These are phyloP conservation scores for Emydomyces testavorans DNA, from an alignment of 2,329 filamentous ascomycete genomes.

Conservation along the genomic window DNA sequence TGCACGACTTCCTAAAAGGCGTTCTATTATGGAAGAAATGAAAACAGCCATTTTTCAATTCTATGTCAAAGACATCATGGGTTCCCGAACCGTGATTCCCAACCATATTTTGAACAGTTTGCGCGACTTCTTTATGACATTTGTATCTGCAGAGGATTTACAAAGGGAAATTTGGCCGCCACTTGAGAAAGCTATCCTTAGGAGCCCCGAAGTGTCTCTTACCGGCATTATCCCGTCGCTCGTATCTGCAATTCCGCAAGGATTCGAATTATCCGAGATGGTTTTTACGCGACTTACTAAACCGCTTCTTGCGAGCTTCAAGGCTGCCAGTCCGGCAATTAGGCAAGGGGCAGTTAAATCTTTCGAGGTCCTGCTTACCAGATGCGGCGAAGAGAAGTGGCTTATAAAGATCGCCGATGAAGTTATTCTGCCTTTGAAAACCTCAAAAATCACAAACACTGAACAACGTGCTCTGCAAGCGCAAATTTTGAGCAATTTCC, in stretches of 20 bases:
- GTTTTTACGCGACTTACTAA: constrained; percentile 66
- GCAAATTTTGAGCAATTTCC: constrained; percentile 61
- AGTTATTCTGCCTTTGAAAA: constrained; percentile 65
- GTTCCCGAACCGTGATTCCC: constrained; percentile 61
- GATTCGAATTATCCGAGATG: constrained; percentile 65
- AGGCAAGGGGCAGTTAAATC: constrained; percentile 63
- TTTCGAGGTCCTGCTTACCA: constrained; percentile 57
- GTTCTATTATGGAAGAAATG: constrained; percentile 49
- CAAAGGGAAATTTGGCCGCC: constrained; percentile 64
- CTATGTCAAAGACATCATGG: constrained; percentile 73
- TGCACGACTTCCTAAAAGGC: constrained; percentile 55
- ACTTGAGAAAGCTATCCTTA: constrained; percentile 76
- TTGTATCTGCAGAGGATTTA: constrained; percentile 62
- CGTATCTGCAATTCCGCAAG: constrained; percentile 54
- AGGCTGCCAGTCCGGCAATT: constrained; percentile 72
- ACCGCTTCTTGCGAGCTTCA: constrained; percentile 76
- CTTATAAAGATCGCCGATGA: constrained; percentile 65
- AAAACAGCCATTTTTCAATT: constrained; percentile 70
- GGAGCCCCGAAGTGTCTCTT: constrained; percentile 81
- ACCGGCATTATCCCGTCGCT: constrained; percentile 66
- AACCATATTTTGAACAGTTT: constrained; percentile 61
- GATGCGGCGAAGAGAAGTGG: constrained; percentile 47
- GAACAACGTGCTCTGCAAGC: constrained; percentile 77
- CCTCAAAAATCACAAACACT: constrained; percentile 68
- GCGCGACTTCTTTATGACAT: constrained; percentile 69